phyloP scores from a whole-genome alignment of 2,329 filamentous ascomycete genomes.

The Clarireedia sp. region DNA sequence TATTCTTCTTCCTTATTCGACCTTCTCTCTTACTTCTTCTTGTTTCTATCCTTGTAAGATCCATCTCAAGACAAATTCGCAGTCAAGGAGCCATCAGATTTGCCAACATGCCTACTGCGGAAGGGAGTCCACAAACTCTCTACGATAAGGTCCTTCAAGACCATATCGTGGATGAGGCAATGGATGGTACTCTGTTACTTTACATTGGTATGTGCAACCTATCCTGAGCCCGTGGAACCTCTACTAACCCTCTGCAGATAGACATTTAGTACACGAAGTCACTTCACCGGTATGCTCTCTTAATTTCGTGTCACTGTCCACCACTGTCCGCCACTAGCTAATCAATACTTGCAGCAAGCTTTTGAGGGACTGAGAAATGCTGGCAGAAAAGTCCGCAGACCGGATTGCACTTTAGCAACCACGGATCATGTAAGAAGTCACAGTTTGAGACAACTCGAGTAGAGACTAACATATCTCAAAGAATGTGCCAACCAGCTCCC shows the following conservation, averaged over 20 bases:
- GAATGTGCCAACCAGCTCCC: conserved; percentile 89
- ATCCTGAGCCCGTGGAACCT: too few relatives aligned
- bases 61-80: neutral
- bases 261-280: conserved; percentile 96
- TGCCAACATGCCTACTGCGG: conserved; percentile 9
- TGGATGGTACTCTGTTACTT: conserved; percentile 83
- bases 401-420: conserved; percentile 93
- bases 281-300: conserved; percentile 71
- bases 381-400: conserved; percentile 76
- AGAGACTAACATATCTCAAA: conserved; percentile 32
- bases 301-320: neutral
- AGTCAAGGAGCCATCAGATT: neutral
- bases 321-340: conserved; percentile 5
- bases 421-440: conserved; percentile 60
- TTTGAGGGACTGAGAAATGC: conserved; percentile 77
- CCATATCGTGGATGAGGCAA: conserved; percentile 92
- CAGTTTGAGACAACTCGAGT: neutral
- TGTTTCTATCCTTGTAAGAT: neutral
- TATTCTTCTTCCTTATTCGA: neutral
- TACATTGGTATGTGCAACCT: conserved; percentile 68
- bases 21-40: neutral
- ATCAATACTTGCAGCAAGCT: conserved; percentile 63
- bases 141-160: conserved; percentile 97
- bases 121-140: conserved; percentile 46
- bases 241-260: conserved; percentile 46